These are phyloP conservation scores for Didymosphaeria variabile DNA, from an alignment of 2,329 filamentous ascomycete species.

Conservation along the genomic window DNA sequence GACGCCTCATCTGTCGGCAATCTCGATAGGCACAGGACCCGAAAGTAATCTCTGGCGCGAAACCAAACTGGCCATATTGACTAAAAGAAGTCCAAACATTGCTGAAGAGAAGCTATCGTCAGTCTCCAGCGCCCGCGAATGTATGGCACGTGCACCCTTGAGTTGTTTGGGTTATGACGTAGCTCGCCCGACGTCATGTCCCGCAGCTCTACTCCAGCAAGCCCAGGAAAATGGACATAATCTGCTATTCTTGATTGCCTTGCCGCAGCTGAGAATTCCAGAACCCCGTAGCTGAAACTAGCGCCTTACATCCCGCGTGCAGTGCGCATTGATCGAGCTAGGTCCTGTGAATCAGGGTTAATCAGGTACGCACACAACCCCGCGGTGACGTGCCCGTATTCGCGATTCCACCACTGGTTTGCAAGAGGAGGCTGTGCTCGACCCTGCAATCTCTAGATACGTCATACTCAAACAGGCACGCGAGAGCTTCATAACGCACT, in stretches of 20 bases:
- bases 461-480: not conserved
- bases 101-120: no score
- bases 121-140: no score
- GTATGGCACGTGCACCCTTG: not conserved
- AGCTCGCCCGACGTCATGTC: not conserved
- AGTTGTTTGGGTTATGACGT: constrained; percentile 3
- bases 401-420: not conserved
- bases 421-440: not conserved
- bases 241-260: constrained; percentile 2
- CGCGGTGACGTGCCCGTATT: constrained; percentile 7
- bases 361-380: not conserved
- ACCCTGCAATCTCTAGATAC: not conserved
- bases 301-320: not conserved
- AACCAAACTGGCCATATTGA: no score
- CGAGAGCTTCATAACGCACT: constrained; percentile 12
- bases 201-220: not conserved
- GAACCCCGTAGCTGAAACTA: not conserved
- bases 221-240: not conserved
- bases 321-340: not conserved
- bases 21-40: no score
- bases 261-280: not conserved
- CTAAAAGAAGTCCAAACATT: no score
- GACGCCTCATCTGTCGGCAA: no score
- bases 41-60: no score
- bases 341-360: not conserved